Evolutionary conservation across 805 yeast genomes (phyloP), one percentile per base, ranked within the genome.

Genomic region (Spencermartinsiella europaea): DNA sequence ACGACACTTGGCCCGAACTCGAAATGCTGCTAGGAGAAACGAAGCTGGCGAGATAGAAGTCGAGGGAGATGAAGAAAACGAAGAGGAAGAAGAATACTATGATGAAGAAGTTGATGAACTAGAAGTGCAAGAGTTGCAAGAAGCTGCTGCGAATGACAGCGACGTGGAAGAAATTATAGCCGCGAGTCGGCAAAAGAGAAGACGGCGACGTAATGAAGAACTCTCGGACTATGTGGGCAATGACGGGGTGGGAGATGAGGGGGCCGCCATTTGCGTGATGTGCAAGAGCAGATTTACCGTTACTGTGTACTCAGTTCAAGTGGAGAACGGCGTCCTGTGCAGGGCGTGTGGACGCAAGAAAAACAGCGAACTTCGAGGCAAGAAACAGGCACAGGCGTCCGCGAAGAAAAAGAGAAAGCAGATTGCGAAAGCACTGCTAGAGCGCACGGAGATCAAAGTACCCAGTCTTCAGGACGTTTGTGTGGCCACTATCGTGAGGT

Each of bases 361-460:
- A 56, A 65, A 61, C 56, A 64, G 69, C 56, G 79, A 70, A 61
- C 53, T 64, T 68, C 47, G 68, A 73, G 43, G 72, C 71, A 52
- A 70, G 15, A 34, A 16, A 34, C 37, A 71, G 52, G 77, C 75
- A 55, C 83, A 81, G 63, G 59, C 80, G 19, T 75, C 76, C 44
- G 86, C 85, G 15, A 72, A 93, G 44, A 84, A 84, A 61, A 77
- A 77, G 55, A 76, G 95, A 48, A 85, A 85, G 68, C 80, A 79
- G 66, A 69, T 83, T 40, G 96, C 98, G 0, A 85, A 82, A 46
- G 95, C 96, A 2, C 71, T 93, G 38, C 69, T 93, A 42, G 90
- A 93, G 57, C 76, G 80, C 58, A 75, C 79, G 47, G 80, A 78
- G 19, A 79, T 76, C 31, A 72, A 68, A 44, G 84, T 95, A 1